A percentile compares a stretch with the other conserved stretches of the same genome.
Conservation (phyloP, 352 stramenopile species). For the Phytophthora pluvialis region DNA sequence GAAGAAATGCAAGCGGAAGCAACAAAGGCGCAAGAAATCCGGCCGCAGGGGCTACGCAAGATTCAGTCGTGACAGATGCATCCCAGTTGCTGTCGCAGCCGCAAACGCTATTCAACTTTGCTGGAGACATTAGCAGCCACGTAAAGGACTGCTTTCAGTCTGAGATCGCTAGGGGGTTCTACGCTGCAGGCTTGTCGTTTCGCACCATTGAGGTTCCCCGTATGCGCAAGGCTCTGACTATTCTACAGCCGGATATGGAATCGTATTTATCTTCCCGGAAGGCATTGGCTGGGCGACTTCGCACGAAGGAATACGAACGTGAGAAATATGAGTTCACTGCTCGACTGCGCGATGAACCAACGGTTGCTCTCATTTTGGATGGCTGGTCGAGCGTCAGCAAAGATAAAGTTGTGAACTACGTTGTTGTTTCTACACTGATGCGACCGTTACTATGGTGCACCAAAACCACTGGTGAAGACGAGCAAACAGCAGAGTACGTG, state of each 20-base stretch:
- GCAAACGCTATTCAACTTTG: not conserved
- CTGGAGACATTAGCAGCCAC: not conserved
- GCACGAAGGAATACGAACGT: constrained; percentile 1
- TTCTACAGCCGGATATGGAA: constrained; percentile 8
- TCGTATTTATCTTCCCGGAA: constrained; percentile 1
- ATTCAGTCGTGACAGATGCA: constrained; percentile 3
- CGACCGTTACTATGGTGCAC: not conserved
- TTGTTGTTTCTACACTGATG: not conserved
- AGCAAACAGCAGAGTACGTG: not conserved
- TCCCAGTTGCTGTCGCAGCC: constrained; percentile 3
- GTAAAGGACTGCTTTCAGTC: constrained; percentile 3
- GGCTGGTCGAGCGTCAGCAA: not conserved
- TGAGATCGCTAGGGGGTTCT: constrained; percentile 8
- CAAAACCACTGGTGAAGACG: too few species aligned
- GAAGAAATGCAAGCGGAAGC: not conserved
- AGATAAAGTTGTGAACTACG: not conserved
- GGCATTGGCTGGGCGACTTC: constrained; percentile 2
- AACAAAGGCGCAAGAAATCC: too few species aligned
- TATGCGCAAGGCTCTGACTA: not conserved
- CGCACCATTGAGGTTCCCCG: constrained; percentile 6
- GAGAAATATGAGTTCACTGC: constrained; percentile 3
- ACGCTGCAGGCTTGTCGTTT: constrained; percentile 9
- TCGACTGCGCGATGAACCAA: constrained; percentile 11
- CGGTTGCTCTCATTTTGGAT: constrained; percentile 1
- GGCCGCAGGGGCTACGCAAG: not conserved